Percentiles rank a stretch among this genome's conserved stretches.
Conservation (phyloP, 2,329 filamentous ascomycete species). For the Alternaria longipes region DNA sequence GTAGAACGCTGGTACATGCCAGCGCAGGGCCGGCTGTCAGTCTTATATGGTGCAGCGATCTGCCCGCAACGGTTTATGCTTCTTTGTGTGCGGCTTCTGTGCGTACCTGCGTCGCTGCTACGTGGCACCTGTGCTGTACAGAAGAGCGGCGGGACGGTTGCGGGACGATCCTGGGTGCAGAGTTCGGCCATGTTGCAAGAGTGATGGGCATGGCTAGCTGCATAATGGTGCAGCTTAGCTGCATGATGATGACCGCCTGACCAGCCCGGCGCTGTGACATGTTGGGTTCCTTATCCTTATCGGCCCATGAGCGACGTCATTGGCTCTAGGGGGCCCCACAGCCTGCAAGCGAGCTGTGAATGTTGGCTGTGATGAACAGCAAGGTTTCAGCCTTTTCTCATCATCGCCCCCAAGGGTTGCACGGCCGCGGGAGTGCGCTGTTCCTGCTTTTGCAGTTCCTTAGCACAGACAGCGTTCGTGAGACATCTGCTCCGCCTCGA, state of each 20-base stretch:
- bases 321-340: conserved; percentile 23
- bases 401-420: conserved; percentile 18
- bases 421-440: conserved; percentile 26
- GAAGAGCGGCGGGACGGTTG: conserved; percentile 45
- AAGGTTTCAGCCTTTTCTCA: conserved; percentile 20
- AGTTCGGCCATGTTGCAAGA: conserved; percentile 33
- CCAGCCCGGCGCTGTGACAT: conserved; percentile 20
- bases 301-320: conserved; percentile 32
- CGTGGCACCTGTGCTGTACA: conserved; percentile 51
- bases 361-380: conserved; percentile 8
- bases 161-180: conserved; percentile 50
- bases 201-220: conserved; percentile 43
- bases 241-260: conserved; percentile 25
- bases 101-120: conserved; percentile 48
- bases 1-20: conserved; percentile 24
- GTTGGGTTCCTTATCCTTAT: conserved; percentile 35
- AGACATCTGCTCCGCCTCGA: conserved; percentile 20
- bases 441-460: conserved; percentile 24
- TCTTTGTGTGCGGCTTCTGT: conserved; percentile 37
- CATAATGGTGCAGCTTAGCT: conserved; percentile 23
- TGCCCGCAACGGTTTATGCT: conserved; percentile 34
- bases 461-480: conserved; percentile 15
- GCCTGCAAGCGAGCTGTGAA: conserved; percentile 24
- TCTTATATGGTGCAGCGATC: conserved; percentile 37
- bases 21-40: conserved; percentile 21